Base-by-base conservation (phyloP, 2,329 filamentous ascomycete species). In the Botrytis sinoallii region DNA sequence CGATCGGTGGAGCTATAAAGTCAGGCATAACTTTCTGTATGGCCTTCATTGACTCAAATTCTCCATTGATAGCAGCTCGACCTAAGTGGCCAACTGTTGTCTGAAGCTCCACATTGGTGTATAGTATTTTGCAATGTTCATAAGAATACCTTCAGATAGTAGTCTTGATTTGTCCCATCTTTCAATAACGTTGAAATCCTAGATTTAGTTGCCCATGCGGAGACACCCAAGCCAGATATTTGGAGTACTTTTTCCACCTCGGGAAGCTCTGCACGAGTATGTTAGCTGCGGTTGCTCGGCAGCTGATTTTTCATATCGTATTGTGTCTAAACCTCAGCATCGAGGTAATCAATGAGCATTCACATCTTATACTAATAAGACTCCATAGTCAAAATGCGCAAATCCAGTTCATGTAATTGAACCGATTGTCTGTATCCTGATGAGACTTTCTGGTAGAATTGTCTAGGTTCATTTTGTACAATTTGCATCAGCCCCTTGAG, bases 21-120 rank as follows among this genome's bases (percentile, higher is more conserved):
- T 1, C 25, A 2, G 68, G 68, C 1, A 3, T 7, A 1, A 61
- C 32, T 32, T 60, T 20, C 1, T 70, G 25, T n/a, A 70, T 70
- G 2, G 57, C 57, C 8, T 52, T 63, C 55, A 70, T 70, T 1
- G 68, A 61, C 35, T 70, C 68, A n/a, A 44, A 70, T 10, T 70
- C 68, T 12, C 40, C 38, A 29, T n/a, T 40, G 0, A 70, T 25
- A 46, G 63, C 1, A 29, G 63, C 63, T 14, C 40, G 63, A 29
- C 42, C 42, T 22, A 66, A 20, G 5, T 66, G 42, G 16, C 63
- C 63, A 22, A 29, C n/a, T 29, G 38, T 4, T 16, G 40, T 66
- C 63, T 66, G n/a, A 42, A 65, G 16, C 16, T 18, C 16, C 20
- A 7, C 35, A 14, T 44, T 42, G 18, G n/a, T 5, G 9, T 35